These are phyloP conservation scores for Grammothele lineata DNA, from an alignment of 768 basidiomycete genomes.

Conservation along the genomic window DNA sequence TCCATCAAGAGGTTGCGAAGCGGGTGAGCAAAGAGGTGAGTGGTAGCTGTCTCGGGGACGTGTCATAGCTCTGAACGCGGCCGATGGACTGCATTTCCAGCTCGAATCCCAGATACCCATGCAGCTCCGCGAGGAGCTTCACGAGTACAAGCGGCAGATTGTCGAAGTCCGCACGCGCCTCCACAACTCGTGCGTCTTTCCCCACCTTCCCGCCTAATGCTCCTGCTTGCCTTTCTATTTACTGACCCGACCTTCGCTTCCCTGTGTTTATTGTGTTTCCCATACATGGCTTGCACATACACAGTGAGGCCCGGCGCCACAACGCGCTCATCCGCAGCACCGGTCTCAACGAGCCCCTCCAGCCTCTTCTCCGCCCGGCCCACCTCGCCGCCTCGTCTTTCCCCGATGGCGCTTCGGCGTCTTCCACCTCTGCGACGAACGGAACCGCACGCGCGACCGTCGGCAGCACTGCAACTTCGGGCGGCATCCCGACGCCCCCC, in stretches of 20 bases:
- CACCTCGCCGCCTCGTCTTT: too few relatives aligned
- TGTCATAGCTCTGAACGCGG: not conserved
- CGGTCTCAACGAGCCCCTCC: conserved; percentile 38
- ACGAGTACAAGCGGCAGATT: conserved; percentile 40
- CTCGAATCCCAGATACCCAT: conserved; percentile 40
- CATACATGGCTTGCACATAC: not conserved
- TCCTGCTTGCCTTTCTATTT: too few relatives aligned
- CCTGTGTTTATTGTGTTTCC: too few relatives aligned
- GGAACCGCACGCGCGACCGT: not conserved
- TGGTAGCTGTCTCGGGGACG: not conserved
- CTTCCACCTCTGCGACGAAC: not conserved
- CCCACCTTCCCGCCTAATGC: not conserved
- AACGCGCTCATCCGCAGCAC: conserved; percentile 35
- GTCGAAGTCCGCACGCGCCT: conserved; percentile 39
- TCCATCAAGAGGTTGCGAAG: conserved; percentile 15
- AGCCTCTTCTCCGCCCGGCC: conserved; percentile 49
- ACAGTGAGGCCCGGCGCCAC: conserved; percentile 44
- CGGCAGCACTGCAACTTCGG: not conserved
- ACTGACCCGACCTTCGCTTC: too few relatives aligned
- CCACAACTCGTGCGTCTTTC: conserved; percentile 41
- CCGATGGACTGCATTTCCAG: conserved; percentile 25
- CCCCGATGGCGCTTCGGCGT: not conserved
- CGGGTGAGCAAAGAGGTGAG: not conserved
- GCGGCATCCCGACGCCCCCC: too few relatives aligned
- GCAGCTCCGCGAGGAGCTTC: conserved; percentile 35